These are phyloP conservation scores for Melastoma malabathricum DNA, from an alignment of 345 rosid species.

Conservation along the genomic window DNA sequence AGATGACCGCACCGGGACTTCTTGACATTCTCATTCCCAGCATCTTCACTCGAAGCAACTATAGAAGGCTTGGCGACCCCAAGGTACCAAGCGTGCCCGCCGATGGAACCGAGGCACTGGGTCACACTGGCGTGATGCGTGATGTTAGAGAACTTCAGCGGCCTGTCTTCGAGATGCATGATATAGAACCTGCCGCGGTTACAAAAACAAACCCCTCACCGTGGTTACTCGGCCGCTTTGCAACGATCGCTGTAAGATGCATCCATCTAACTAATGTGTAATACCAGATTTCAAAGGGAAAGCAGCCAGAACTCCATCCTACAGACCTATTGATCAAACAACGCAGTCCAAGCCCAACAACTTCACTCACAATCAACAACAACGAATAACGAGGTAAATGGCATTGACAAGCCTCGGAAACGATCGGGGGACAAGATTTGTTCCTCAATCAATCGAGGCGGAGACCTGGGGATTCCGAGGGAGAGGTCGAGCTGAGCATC, in stretches of 20 bases:
- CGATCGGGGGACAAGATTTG: too few relatives aligned
- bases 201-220: not conserved
- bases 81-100: constrained; percentile 64
- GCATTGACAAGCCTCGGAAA: too few relatives aligned
- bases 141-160: constrained; percentile 33
- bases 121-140: constrained; percentile 84
- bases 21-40: constrained; percentile 7
- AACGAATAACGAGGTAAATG: too few relatives aligned
- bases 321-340: too few relatives aligned
- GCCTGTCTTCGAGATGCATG: constrained; percentile 31
- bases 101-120: constrained; percentile 76
- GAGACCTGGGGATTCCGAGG: constrained; percentile 62
- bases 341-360: too few relatives aligned
- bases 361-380: too few relatives aligned
- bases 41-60: constrained; percentile 7
- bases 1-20: constrained; percentile 38
- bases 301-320: too few relatives aligned
- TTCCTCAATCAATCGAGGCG: too few relatives aligned
- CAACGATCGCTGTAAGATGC: too few relatives aligned
- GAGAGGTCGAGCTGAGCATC: constrained; percentile 71
- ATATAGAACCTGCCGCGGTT: constrained; percentile 37
- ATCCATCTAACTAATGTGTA: too few relatives aligned
- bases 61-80: constrained; percentile 72
- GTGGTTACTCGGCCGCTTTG: too few relatives aligned
- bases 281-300: too few relatives aligned